These are phyloP conservation scores for Dujonia santamariae DNA, from an alignment of 1,139 yeast genomes.

Conservation along the genomic window DNA sequence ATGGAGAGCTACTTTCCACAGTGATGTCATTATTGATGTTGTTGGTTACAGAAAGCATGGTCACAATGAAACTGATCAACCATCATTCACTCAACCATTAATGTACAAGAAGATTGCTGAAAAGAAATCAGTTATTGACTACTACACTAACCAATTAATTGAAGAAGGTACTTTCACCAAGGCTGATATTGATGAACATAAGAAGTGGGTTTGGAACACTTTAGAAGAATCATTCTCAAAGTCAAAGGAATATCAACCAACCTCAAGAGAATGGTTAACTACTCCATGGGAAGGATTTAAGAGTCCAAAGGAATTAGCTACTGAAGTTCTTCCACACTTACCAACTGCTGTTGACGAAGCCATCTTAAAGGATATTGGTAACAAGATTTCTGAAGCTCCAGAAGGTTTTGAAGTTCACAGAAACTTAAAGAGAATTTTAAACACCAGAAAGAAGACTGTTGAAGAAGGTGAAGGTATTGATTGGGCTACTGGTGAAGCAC, in stretches of 20 bases:
- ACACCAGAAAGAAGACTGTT: slow-evolving; percentile 80
- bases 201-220: slow-evolving; percentile 95
- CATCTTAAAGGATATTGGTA: slow-evolving; percentile 75
- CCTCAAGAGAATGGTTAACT: slow-evolving; percentile 96
- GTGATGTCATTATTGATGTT: slow-evolving; percentile 93
- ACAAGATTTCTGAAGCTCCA: slow-evolving; percentile 79
- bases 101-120: slow-evolving; percentile 91
- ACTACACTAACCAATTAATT: slow-evolving; percentile 75
- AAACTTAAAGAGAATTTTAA: slow-evolving; percentile 92
- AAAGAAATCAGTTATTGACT: slow-evolving; percentile 84
- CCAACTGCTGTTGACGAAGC: slow-evolving; percentile 88
- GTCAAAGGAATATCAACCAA: slow-evolving; percentile 87
- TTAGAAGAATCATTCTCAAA: slow-evolving; percentile 87
- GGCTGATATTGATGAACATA: slow-evolving; percentile 92
- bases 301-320: slow-evolving; percentile 95
- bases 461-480: slow-evolving; percentile 93
- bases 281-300: slow-evolving; percentile 99
- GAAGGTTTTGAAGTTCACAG: slow-evolving; percentile 87
- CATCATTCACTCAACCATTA: slow-evolving; percentile 95
- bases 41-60: slow-evolving; percentile 99
- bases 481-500: slow-evolving; percentile 99
- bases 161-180: slow-evolving; percentile 85
- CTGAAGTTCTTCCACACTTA: slow-evolving; percentile 91
- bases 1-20: slow-evolving; percentile 95
- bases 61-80: slow-evolving; percentile 99